Evolutionary conservation across 139 green algal genomes (phyloP), one percentile per base, ranked within the genome.

Genomic region (Coelastrella sp.): DNA sequence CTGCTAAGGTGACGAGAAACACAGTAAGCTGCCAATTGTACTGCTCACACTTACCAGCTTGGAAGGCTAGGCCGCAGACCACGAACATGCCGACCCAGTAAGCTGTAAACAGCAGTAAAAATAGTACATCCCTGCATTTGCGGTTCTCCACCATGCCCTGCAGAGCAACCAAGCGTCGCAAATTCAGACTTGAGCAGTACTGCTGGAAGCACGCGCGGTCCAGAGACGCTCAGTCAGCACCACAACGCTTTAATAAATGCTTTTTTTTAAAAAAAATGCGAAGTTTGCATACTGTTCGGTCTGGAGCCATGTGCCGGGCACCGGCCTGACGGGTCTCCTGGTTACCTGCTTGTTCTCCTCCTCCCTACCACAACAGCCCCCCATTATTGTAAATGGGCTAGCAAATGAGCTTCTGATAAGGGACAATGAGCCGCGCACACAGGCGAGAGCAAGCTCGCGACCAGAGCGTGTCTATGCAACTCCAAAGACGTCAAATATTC

Each of bases 61-160:
- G 89, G 32, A 95, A 95, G 4, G 94, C 94, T 5, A 94, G 83
- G 7, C 89, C 94, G 11, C 92, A 95, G 13, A 97, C 92, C 11
- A 96, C 81, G 61, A 97, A 93, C 96, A 97, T 97, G 60, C 96
- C 96, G 8, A 66, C 94, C 95, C 95, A 97, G 59, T 97, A 97
- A 0, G 87, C 91, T 20, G 93, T 13, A 75, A 96, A 97, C 0
- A 96, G 54, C 5, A 97, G 61, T 0, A 96, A 77, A 54, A 93
- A 97, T 0, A 97, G 54, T 4, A 97, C 81, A 85, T 97, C 96
- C 3, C 93, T 79, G 87, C 94, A 97, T 20, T 76, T 89, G 3
- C 96, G 76, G 2, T 95, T 80, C 20, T 91, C 54, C 13, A 90
- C 90, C 17, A 93, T 79, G 7, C 94, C 94, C 94, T 96, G 91